Evolutionary conservation across 2,329 filamentous ascomycete genomes (phyloP), one percentile per base, ranked within the genome.

Genomic region (Diaporthe helianthi): DNA sequence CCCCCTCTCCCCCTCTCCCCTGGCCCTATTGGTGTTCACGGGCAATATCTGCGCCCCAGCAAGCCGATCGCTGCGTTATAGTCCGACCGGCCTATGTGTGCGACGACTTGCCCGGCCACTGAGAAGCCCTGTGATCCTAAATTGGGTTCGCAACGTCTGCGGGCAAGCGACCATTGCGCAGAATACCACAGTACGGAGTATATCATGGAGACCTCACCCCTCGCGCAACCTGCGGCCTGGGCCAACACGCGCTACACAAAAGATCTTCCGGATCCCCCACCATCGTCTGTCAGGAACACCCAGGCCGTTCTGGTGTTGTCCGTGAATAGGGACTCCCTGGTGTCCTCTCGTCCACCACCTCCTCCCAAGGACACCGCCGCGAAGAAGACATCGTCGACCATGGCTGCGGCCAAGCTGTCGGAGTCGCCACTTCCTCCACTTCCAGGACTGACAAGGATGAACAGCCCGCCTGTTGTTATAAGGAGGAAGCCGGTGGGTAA

Each of bases 181-280:
- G 22, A 51, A 67, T 49, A 58, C 26, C 60, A 69, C 19, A 51
- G 61, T 49, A 58, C 26, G 74, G 31, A 33, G 31, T 71, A 58
- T 36, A 75, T 71, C 71, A 75, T 76, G 75, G 74, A 72, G 66
- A 71, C 74, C 24, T 66, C 75, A 49, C 73, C 73, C 67, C 69
- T 76, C 55, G 66, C 73, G 70, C 70, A 71, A 69, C 73, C 75
- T 55, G 75, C 73, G 71, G 68, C 71, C 17, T 68, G 64, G 77
- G 84, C 84, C 74, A 79, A 81, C 67, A 88, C 86, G 73, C 85
- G 86, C 76, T 87, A 86, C 78, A 87, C 86, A 75, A 89, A 89
- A 79, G 86, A 85, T 41, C 79, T 89, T 72, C 86, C 86, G 41
- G 79, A 81, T 67, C 83, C 84, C 75, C 85, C 86, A 65, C 78